phyloP scores from a whole-genome alignment of 1,284 basidiomycete species.

The Boletus sp. region DNA sequence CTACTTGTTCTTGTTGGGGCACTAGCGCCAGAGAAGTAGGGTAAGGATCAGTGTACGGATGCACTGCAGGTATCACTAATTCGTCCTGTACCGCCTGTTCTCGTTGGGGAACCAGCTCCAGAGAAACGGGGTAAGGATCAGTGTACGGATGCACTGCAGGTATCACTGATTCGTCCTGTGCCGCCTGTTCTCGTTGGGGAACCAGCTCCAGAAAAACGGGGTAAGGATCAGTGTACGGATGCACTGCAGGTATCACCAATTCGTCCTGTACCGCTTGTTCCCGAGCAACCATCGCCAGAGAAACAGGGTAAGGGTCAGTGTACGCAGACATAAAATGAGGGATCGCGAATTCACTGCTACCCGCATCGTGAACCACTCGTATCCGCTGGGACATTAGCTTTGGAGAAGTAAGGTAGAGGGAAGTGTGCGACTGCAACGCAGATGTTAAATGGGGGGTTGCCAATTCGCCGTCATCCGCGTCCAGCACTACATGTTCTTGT shows the following conservation, averaged over 20 bases:
- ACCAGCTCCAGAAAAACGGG: constrained; percentile 17
- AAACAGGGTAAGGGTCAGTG: constrained; percentile 39
- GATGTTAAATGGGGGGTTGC: neutral
- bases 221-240: constrained; percentile 44
- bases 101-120: neutral
- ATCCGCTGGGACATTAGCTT: neutral
- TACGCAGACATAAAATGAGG: constrained; percentile 17
- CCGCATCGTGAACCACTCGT: neutral
- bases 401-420: neutral
- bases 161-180: neutral
- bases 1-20: neutral
- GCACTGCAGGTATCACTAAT: constrained; percentile 13
- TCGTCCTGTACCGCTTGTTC: neutral
- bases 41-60: constrained; percentile 44
- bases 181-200: neutral
- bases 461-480: neutral
- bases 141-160: constrained; percentile 12
- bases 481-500: neutral
- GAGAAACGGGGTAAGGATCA: constrained; percentile 36
- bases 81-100: neutral
- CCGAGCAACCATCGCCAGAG: neutral
- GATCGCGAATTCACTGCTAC: neutral
- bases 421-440: neutral
- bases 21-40: constrained; percentile 18
- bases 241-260: constrained; percentile 13